Base-by-base conservation (phyloP, 306 rosid genomes). In the Prunus salicina region DNA sequence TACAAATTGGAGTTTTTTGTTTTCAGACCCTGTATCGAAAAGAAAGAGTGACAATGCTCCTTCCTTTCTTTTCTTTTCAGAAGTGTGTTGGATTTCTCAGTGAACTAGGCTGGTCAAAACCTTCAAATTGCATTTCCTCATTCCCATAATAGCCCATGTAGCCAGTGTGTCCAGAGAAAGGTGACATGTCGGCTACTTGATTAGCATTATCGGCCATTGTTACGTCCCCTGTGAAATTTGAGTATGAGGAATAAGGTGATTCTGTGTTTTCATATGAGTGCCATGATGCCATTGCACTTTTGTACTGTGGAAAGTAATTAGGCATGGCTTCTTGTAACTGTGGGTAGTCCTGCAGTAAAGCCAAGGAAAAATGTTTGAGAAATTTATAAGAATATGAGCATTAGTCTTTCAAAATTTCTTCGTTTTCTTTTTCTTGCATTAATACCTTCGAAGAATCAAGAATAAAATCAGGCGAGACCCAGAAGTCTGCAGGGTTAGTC, bases 391-490 rank as follows among this genome's bases (percentile, higher is more conserved):
- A 77, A 43, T 51, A 20, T 52, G 56, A 22, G 46, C 43, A 52
- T 30, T 14, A 57, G 52, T 65, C 56, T 13, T 12, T 51, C 16
- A 60, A 69, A 19, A 6, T 74, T 55, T 82, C 45, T 30, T 43
- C 30, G 69, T 60, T 60, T 72, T 34, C 6, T 38, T 60, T 78
- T 67, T 12, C n/a, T 69, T 63, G 24, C 3, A 60, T 67, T 12
- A 62, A 64, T 74, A 93, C 98, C 97, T 89, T 93, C 13, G 96
- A 91, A 61, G 98, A 89, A 83, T 93, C 98, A 24, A 93, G 93
- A 80, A 91, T 91, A 56, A 89, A 76, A 45, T 91, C 97, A 24
- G 91, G 93, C 34, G 96, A 88, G 73, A 89, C 76, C 98, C 93
- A 93, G 73, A 89, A 46, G 71, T 74, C 71, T 43, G 93, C 70